phyloP scores from a whole-genome alignment of 1,284 basidiomycete species.

The Xerocomus cyaneibrunnescens region DNA sequence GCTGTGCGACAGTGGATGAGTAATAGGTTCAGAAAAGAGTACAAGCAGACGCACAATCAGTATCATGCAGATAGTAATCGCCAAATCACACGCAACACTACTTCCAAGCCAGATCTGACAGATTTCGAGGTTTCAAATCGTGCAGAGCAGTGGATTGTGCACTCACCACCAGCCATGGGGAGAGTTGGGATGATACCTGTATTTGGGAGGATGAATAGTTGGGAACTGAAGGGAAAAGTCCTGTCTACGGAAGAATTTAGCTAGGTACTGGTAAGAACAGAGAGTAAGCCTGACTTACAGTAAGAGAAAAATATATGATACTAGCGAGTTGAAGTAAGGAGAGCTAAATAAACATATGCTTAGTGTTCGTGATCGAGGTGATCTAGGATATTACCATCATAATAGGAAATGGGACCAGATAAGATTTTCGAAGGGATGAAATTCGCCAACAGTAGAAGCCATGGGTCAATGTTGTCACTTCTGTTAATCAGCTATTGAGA shows the following conservation, averaged over 20 bases:
- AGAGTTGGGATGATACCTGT: background rate
- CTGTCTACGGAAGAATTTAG: background rate
- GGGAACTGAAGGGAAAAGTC: conserved; percentile 1
- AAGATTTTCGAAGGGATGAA: conserved; percentile 4
- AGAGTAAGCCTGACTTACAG: background rate
- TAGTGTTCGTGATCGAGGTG: background rate
- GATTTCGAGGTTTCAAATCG: background rate
- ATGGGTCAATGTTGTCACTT: conserved; percentile 24
- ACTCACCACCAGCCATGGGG: conserved; percentile 14
- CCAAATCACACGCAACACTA: conserved; percentile 19
- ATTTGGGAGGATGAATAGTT: too few relatives aligned
- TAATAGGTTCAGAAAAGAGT: background rate
- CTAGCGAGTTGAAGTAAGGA: conserved; percentile 20
- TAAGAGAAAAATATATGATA: background rate
- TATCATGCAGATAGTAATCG: conserved; percentile 25
- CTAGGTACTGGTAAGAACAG: background rate
- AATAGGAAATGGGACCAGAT: conserved; percentile 11
- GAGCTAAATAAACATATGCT: background rate
- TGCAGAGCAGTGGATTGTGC: too few relatives aligned
- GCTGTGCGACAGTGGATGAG: conserved; percentile 6
- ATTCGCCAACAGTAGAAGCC: conserved; percentile 30
- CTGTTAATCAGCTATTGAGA: background rate
- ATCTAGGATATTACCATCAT: conserved; percentile 17
- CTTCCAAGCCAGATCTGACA: conserved; percentile 27
- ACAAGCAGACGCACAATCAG: conserved; percentile 12